A percentile compares a stretch with the other conserved stretches of the same genome.
phyloP scores from a whole-genome alignment of 768 basidiomycete genomes.

The Favolaschia claudopus region DNA sequence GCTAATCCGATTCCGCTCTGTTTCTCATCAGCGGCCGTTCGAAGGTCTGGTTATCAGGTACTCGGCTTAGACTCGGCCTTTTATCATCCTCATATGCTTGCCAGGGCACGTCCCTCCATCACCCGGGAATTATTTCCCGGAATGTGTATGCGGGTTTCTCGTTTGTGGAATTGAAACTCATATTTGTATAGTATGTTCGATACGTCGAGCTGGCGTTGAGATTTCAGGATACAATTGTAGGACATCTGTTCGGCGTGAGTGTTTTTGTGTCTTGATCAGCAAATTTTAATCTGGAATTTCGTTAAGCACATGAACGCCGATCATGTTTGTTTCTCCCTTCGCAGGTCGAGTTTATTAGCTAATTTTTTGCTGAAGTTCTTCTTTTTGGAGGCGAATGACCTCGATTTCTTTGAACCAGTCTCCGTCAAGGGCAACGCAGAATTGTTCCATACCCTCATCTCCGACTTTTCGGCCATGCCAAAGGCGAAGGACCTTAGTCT shows the following conservation, averaged over 20 bases:
- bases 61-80: no score
- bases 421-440: constrained; percentile 27
- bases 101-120: constrained; percentile 91
- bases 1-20: neutral
- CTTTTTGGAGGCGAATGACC: constrained; percentile 61
- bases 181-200: constrained; percentile 58
- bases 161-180: constrained; percentile 12
- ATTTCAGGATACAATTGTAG: constrained; percentile 88
- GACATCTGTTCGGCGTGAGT: constrained; percentile 84
- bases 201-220: constrained; percentile 79
- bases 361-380: constrained; percentile 51
- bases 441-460: constrained; percentile 64
- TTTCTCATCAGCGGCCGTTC: constrained; percentile 29
- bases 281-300: constrained; percentile 39
- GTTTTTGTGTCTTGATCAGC: constrained; percentile 23
- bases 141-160: constrained; percentile 67
- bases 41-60: constrained; percentile 60
- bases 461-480: constrained; percentile 73
- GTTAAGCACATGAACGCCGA: constrained; percentile 85
- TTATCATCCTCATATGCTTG: no score
- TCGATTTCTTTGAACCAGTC: constrained; percentile 49
- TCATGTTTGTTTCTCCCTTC: constrained; percentile 55
- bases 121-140: constrained; percentile 80
- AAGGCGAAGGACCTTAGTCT: constrained; percentile 59
- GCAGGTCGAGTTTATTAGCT: constrained; percentile 14